phyloP scores from a whole-genome alignment of 1,284 basidiomycete species.

The Sporisorium iseilematis-ciliati region DNA sequence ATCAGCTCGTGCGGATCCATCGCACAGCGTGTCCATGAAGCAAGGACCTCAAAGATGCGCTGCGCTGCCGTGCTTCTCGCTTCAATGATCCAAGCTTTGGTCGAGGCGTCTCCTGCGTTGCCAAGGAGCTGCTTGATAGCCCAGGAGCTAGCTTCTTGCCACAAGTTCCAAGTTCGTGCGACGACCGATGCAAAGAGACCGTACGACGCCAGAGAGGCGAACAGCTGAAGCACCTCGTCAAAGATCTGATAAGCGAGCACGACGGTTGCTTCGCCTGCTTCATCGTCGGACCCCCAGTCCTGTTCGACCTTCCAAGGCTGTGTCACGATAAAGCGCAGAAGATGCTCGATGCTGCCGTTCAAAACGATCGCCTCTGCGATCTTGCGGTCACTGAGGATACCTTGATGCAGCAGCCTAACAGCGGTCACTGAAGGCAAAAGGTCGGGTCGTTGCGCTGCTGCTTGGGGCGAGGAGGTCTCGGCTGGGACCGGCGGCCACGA shows the following conservation, averaged over 20 bases:
- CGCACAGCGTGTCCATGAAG: constrained; percentile 84
- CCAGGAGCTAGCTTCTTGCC: constrained; percentile 48
- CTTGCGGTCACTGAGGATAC: constrained; percentile 77
- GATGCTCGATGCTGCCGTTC: constrained; percentile 75
- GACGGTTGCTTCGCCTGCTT: constrained; percentile 70
- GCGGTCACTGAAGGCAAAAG: constrained; percentile 66
- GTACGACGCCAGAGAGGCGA: constrained; percentile 79
- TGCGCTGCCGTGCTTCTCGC: constrained; percentile 30
- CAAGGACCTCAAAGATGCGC: constrained; percentile 73
- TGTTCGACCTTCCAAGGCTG: constrained; percentile 73
- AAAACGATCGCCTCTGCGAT: constrained; percentile 76
- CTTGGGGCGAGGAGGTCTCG: not conserved
- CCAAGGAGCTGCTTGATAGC: constrained; percentile 22
- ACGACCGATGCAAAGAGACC: constrained; percentile 79
- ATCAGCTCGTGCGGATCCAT: constrained; percentile 88
- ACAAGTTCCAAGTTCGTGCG: constrained; percentile 67
- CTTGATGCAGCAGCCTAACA: constrained; percentile 76
- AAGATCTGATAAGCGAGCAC: constrained; percentile 64
- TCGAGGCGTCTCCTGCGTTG: not conserved
- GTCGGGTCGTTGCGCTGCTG: constrained; percentile 2
- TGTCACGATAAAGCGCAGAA: constrained; percentile 81
- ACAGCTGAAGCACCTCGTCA: constrained; percentile 74
- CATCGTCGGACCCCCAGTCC: constrained; percentile 26
- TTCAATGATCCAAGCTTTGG: constrained; percentile 15
- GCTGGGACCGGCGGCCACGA: constrained; percentile 40